Percentiles rank a stretch among this genome's conserved stretches.
Conservation (phyloP, 2,329 filamentous ascomycete genomes). For the Dothidotthia symphoricarpi region DNA sequence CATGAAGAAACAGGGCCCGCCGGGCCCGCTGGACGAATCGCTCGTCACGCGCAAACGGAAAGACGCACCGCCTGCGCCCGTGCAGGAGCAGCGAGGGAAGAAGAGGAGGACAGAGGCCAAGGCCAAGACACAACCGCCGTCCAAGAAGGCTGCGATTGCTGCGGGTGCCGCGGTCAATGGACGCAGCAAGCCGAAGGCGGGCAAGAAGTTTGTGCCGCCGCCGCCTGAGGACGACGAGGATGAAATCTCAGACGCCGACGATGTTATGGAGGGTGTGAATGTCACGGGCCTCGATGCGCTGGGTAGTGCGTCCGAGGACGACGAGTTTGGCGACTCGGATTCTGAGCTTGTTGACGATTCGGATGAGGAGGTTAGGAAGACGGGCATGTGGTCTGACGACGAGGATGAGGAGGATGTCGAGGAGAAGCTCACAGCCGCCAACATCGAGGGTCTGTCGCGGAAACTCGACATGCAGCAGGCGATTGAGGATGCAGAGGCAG, state of each 20-base stretch:
- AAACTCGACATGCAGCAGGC: constrained; percentile 78
- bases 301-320: constrained; percentile 39
- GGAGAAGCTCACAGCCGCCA: constrained; percentile 89
- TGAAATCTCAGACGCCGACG: constrained; percentile 42
- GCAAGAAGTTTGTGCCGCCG: constrained; percentile 33
- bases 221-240: constrained; percentile 35
- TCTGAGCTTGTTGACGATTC: constrained; percentile 59
- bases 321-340: constrained; percentile 44
- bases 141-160: constrained; percentile 43
- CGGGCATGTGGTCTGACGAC: constrained; percentile 90
- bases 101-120: constrained; percentile 53
- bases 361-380: constrained; percentile 50
- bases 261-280: constrained; percentile 37
- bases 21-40: constrained; percentile 74
- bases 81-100: constrained; percentile 50
- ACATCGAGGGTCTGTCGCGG: constrained; percentile 86
- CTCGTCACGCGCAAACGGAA: constrained; percentile 84
- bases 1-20: constrained; percentile 93
- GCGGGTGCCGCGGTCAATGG: constrained; percentile 31
- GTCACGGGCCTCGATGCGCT: constrained; percentile 42
- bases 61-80: constrained; percentile 59
- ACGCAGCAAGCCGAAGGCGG: constrained; percentile 23
- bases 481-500: constrained; percentile 76
- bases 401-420: constrained; percentile 90
- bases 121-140: constrained; percentile 17